Evolutionary conservation across 1,284 basidiomycete genomes (phyloP).

Genomic region (Leccinum pallidistipes): DNA sequence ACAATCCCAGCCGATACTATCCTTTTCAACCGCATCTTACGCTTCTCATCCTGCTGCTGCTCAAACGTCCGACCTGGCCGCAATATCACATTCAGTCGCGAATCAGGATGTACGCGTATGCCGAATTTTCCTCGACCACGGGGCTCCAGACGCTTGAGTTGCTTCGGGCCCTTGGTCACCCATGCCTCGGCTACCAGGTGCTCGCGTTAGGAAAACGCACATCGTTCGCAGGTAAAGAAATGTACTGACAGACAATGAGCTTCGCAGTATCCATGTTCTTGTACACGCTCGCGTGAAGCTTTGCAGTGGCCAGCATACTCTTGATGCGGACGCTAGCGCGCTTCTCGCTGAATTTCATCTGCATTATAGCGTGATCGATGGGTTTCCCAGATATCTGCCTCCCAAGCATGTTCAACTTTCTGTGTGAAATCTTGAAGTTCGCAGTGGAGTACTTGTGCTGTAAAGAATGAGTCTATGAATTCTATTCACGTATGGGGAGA

Average conservation of each 20-base stretch:
- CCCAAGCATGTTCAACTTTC: constrained; percentile 89
- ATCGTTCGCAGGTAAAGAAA: neutral
- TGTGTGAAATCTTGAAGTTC: constrained; percentile 90
- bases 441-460: constrained; percentile 91
- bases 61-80: constrained; percentile 80
- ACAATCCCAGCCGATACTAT: constrained; percentile 79
- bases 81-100: constrained; percentile 78
- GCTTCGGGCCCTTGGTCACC: constrained; percentile 84
- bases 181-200: constrained; percentile 76
- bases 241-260: constrained; percentile 71
- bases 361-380: constrained; percentile 92
- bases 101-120: constrained; percentile 75
- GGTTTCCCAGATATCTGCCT: constrained; percentile 87
- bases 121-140: constrained; percentile 86
- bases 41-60: constrained; percentile 64
- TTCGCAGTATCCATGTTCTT: constrained; percentile 77
- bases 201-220: constrained; percentile 6
- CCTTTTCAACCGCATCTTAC: constrained; percentile 68
- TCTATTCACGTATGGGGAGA: neutral
- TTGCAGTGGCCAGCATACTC: constrained; percentile 86
- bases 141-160: constrained; percentile 74
- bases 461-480: constrained; percentile 5
- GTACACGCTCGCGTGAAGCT: constrained; percentile 80
- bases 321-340: constrained; percentile 83
- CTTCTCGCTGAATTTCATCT: constrained; percentile 96